These are phyloP conservation scores for Theileria annulata DNA, from an alignment of 169 alveolate species.

Conservation along the genomic window DNA sequence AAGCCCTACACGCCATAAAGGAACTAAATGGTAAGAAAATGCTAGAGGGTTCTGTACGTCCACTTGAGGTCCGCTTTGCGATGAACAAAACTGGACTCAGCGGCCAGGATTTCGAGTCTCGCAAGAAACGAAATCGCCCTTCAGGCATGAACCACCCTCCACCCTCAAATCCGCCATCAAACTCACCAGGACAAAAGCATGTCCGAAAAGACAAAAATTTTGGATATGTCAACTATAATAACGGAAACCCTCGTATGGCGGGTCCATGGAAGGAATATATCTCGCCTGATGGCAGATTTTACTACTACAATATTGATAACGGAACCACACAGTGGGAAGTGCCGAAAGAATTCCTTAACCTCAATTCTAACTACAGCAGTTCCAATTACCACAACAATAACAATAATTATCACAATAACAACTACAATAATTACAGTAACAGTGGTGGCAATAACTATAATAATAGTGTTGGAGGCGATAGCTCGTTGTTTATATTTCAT, in stretches of 20 bases:
- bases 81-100: slow-evolving; percentile 67
- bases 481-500: slow-evolving; percentile 86
- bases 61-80: slow-evolving; percentile 89
- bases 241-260: slow-evolving; percentile 78
- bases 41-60: slow-evolving; percentile 81
- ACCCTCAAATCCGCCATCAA: slow-evolving; percentile 1
- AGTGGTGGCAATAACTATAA: slow-evolving; percentile 49
- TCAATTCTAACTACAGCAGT: slow-evolving; percentile 38
- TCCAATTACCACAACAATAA: slow-evolving; percentile 31
- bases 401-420: not conserved
- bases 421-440: slow-evolving; percentile 14
- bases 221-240: slow-evolving; percentile 46
- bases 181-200: slow-evolving; percentile 1
- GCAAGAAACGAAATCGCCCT: slow-evolving; percentile 8
- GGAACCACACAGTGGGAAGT: slow-evolving; percentile 88
- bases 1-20: slow-evolving; percentile 85
- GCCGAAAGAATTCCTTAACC: slow-evolving; percentile 83
- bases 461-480: not conserved
- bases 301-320: slow-evolving; percentile 82
- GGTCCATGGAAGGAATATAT: slow-evolving; percentile 86
- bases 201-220: slow-evolving; percentile 10
- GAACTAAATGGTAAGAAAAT: slow-evolving; percentile 78
- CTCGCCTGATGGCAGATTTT: slow-evolving; percentile 85
- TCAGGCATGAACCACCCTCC: slow-evolving; percentile 31
- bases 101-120: slow-evolving; percentile 30